Evolutionary conservation across 2,329 filamentous ascomycete species (phyloP).

Genomic region (Grosmannia penicillata): DNA sequence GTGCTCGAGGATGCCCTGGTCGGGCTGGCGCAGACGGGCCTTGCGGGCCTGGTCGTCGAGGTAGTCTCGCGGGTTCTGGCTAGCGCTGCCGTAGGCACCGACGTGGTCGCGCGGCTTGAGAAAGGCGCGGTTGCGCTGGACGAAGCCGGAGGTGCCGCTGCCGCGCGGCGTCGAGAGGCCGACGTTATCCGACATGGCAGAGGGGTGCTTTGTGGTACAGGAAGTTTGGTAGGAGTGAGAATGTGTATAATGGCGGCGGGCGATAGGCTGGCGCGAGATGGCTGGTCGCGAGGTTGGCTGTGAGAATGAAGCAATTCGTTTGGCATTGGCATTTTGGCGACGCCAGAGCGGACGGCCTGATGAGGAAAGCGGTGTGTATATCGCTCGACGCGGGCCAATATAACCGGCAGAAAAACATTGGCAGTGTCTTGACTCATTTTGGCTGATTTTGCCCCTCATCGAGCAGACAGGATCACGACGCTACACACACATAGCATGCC

Average conservation of each 20-base stretch:
- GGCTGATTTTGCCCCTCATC: background rate
- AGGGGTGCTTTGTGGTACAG: too few relatives aligned
- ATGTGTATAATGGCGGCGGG: too few relatives aligned
- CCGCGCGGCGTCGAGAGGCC: constrained; percentile 88
- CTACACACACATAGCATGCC: constrained; percentile 15
- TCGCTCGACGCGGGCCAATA: background rate
- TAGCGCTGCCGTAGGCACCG: constrained; percentile 53
- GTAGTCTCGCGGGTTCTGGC: constrained; percentile 53
- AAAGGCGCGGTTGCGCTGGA: constrained; percentile 87
- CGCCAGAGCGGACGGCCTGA: background rate
- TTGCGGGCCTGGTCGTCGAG: constrained; percentile 68
- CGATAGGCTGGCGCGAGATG: too few relatives aligned
- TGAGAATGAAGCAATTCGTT: too few relatives aligned
- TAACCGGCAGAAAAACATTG: constrained; percentile 3
- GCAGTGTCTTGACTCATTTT: background rate
- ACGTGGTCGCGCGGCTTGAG: constrained; percentile 71
- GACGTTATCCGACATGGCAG: constrained; percentile 83
- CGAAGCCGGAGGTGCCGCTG: constrained; percentile 92
- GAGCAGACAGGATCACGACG: background rate
- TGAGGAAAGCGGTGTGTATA: constrained; percentile 1
- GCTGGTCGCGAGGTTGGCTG: too few relatives aligned
- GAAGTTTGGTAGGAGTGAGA: too few relatives aligned
- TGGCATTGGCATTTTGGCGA: background rate
- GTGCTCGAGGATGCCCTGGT: constrained; percentile 86
- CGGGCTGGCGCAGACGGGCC: constrained; percentile 59